Conservation (phyloP, 2,329 filamentous ascomycete species). For the Pestalotiopsis sp. region DNA sequence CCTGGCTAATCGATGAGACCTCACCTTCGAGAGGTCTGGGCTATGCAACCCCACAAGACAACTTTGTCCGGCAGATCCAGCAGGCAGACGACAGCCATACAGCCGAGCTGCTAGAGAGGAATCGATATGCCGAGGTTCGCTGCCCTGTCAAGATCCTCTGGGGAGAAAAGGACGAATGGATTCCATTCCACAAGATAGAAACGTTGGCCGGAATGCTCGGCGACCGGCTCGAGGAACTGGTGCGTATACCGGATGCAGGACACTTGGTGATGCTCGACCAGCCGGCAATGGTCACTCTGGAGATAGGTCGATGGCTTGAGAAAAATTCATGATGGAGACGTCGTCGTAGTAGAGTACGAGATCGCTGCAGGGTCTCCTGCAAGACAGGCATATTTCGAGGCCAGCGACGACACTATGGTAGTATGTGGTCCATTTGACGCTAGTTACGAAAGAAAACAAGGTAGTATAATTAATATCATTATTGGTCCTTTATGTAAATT, state of each 20-base stretch:
- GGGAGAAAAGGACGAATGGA: constrained; percentile 9
- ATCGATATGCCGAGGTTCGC: neutral
- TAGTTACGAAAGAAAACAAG: no score
- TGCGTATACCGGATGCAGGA: neutral
- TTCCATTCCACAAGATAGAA: constrained; percentile 1
- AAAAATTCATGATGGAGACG: neutral
- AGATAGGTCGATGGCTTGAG: constrained; percentile 9
- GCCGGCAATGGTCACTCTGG: constrained; percentile 1
- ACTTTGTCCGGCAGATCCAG: constrained; percentile 9
- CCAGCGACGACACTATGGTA: no score
- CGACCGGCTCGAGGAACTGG: neutral
- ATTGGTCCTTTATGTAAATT: no score
- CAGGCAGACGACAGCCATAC: constrained; percentile 5
- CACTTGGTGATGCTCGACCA: constrained; percentile 11
- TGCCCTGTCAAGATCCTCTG: constrained; percentile 9
- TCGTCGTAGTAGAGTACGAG: neutral
- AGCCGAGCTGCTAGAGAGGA: constrained; percentile 2
- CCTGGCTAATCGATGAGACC: neutral
- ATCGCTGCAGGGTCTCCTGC: neutral
- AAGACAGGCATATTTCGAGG: no score
- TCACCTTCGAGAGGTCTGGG: neutral
- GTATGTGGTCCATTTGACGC: no score
- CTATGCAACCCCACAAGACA: neutral
- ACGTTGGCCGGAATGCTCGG: neutral
- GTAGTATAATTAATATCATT: no score